Evolutionary conservation across 345 rosid species (phyloP), one percentile per base, ranked within the genome.

Genomic region (Melaleuca quinquenervia): DNA sequence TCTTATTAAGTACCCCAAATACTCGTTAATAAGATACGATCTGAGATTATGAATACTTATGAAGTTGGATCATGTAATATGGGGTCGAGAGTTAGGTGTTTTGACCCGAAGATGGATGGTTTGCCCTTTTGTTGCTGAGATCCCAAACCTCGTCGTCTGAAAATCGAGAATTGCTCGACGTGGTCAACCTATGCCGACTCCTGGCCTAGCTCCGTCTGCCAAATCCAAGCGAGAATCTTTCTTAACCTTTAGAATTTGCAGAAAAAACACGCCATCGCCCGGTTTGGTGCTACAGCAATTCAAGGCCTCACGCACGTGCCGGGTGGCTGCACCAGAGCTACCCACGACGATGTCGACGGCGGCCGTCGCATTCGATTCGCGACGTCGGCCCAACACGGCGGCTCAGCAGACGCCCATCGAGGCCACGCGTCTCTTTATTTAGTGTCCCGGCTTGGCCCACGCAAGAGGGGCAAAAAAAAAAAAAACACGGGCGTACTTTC

Each of bases 321-420:
- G 48, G 80, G 80, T 36, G 80, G 80, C 80, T 18, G 80, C 80
- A 10, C 48, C 80, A 9, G 0, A 18, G 80, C 48, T 11, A 70
- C 13, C 80, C 80, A 36, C 41, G 1, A 50, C 51, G n/a, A n/a
- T 41, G 41, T 11, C 52, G 13, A 20, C 80, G 2, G 80, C 48
- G 20, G 45, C 48, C 12, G 26, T 36, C 80, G 1, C 48, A 5
- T 36, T 18, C 80, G 13, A 32, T 18, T 36, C 48, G 4, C 48
- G 18, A 36, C 80, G 80, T 36, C 80, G 26, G 80, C 80, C 80
- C 80, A 36, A 70, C 80, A 20, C 80, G 80, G 80, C 48, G 80
- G 80, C 80, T 70, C 7, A 18, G 48, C 48, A 36, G 80, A 70
- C 80, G 0, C 24, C 45, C 48, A 70, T 4, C 13, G 5, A 8